A percentile compares a stretch with the other conserved stretches of the same genome.
phyloP scores from a whole-genome alignment of 1,139 yeast species.

The Pichia norvegensis region DNA sequence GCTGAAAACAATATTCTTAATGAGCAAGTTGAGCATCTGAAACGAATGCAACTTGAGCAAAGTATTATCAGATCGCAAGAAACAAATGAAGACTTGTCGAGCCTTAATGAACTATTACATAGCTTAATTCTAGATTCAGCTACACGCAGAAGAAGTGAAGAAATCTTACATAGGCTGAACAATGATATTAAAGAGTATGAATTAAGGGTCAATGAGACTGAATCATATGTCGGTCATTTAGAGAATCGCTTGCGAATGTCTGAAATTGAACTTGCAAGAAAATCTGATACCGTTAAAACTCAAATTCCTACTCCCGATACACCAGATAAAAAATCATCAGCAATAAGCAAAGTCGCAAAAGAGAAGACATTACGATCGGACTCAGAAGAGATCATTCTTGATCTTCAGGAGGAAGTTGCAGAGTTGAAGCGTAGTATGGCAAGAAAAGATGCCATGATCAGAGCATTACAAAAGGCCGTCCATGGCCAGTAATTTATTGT shows the following conservation, averaged over 20 bases:
- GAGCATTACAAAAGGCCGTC: slow-evolving; percentile 49
- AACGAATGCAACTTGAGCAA: slow-evolving; percentile 42
- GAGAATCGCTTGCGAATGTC: slow-evolving; percentile 47
- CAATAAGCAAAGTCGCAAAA: not conserved
- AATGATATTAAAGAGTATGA: slow-evolving; percentile 2
- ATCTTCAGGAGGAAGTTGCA: slow-evolving; percentile 62
- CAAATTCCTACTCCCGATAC: not conserved
- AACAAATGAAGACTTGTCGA: not conserved
- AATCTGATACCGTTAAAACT: not conserved
- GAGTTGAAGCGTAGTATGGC: slow-evolving; percentile 55
- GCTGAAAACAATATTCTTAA: slow-evolving; percentile 55
- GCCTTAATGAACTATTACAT: not conserved
- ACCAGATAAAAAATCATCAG: not conserved
- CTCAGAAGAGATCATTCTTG: slow-evolving; percentile 32
- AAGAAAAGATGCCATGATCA: slow-evolving; percentile 71
- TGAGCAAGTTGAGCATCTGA: slow-evolving; percentile 64
- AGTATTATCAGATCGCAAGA: slow-evolving; percentile 4
- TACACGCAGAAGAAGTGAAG: slow-evolving; percentile 2
- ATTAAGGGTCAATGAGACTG: slow-evolving; percentile 41
- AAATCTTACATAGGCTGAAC: not conserved
- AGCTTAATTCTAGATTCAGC: slow-evolving; percentile 2
- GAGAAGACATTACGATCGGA: not conserved
- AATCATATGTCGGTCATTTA: slow-evolving; percentile 53
- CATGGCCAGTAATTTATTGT: not conserved
- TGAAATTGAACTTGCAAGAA: slow-evolving; percentile 21